A percentile compares a stretch with the other conserved stretches of the same genome.
These are phyloP conservation scores for Podaxis sp. DNA, from an alignment of 768 basidiomycete genomes.

Conservation along the genomic window DNA sequence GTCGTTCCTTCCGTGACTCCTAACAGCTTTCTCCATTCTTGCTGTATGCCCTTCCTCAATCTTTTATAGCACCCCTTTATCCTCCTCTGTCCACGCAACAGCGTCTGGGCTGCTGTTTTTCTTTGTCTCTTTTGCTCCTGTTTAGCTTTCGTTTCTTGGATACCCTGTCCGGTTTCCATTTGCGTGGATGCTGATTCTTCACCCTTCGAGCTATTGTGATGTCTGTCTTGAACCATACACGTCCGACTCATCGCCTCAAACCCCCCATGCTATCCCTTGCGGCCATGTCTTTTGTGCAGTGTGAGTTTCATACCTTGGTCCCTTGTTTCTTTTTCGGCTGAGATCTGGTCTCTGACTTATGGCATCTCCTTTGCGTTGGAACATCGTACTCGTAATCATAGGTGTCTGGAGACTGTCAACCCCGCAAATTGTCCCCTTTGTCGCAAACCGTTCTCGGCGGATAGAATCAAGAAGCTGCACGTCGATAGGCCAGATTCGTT, in stretches of 20 bases:
- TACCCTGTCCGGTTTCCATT: not conserved
- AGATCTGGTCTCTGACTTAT: not conserved
- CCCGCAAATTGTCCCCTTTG: constrained; percentile 66
- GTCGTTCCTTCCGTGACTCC: not conserved
- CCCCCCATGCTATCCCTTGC: constrained; percentile 73
- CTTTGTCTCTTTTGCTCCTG: not conserved
- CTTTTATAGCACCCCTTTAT: not conserved
- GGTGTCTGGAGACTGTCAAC: constrained; percentile 53
- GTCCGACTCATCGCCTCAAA: constrained; percentile 46
- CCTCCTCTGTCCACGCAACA: not conserved
- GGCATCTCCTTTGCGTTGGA: not conserved
- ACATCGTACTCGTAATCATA: constrained; percentile 24
- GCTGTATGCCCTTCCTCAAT: constrained; percentile 4
- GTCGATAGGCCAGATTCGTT: constrained; percentile 48
- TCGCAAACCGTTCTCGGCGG: constrained; percentile 56
- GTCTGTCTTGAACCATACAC: constrained; percentile 69
- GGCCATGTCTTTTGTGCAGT: constrained; percentile 74
- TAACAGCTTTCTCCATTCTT: not conserved
- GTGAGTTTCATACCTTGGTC: constrained; percentile 38
- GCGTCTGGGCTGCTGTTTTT: not conserved
- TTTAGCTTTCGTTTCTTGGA: not conserved
- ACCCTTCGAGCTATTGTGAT: constrained; percentile 73
- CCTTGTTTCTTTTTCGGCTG: not conserved
- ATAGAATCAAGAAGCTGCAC: constrained; percentile 65
- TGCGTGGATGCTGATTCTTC: constrained; percentile 52